Conservation (phyloP, 805 yeast species). For the Metschnikowia kofuensis region DNA sequence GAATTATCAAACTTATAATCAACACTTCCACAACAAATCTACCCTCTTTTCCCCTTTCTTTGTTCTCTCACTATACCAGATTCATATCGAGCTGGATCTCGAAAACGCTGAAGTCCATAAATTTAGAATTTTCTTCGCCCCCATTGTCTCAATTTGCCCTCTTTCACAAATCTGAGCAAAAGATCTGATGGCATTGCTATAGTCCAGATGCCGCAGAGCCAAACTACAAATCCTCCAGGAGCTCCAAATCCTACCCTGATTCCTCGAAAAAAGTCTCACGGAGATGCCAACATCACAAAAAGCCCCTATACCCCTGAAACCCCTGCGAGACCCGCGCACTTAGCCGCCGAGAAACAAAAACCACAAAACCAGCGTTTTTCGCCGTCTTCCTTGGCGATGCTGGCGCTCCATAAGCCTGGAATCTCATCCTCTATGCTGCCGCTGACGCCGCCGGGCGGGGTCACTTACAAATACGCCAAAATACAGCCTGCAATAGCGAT, state of each 20-base stretch:
- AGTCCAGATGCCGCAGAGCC: not conserved
- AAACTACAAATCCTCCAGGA: not conserved
- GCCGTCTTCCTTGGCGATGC: not conserved
- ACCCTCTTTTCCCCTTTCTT: no score
- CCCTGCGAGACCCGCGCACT: not conserved
- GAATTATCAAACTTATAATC: no score
- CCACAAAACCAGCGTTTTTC: not conserved
- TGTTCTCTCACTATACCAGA: no score
- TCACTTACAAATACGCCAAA: conserved; percentile 27
- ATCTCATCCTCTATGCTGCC: not conserved
- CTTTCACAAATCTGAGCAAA: no score
- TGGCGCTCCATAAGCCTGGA: not conserved
- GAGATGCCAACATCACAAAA: not conserved
- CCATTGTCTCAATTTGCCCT: no score
- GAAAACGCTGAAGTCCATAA: no score
- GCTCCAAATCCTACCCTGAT: not conserved
- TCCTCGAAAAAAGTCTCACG: not conserved
- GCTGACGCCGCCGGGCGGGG: not conserved
- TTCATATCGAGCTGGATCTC: no score
- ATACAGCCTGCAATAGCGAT: conserved; percentile 42
- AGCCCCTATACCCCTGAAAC: not conserved
- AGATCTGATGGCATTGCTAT: not conserved
- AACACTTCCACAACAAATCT: no score
- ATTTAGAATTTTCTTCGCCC: no score
- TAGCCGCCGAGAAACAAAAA: not conserved